Conservation (phyloP, 2,329 filamentous ascomycete species). For the Ploettnerulaceae sp. region DNA sequence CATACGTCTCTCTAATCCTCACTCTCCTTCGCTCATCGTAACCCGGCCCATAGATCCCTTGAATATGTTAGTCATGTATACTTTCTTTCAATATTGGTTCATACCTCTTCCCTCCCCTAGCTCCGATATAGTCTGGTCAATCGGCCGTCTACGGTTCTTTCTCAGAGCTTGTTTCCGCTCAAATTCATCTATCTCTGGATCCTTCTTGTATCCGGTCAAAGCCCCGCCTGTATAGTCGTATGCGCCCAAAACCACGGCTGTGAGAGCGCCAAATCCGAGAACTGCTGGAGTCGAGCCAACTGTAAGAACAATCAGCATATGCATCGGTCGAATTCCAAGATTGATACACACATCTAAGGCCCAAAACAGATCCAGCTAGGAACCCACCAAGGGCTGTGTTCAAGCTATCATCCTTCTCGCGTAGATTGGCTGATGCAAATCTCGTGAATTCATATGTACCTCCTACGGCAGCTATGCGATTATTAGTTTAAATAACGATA, state of each 20-base stretch:
- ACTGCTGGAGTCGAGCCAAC: slow-evolving; percentile 59
- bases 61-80: slow-evolving; percentile 10
- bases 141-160: slow-evolving; percentile 56
- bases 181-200: slow-evolving; percentile 55
- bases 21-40: slow-evolving; percentile 64
- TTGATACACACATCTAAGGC: slow-evolving; percentile 50
- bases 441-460: slow-evolving; percentile 62
- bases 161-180: slow-evolving; percentile 57
- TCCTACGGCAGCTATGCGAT: slow-evolving; percentile 56
- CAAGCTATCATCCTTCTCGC: slow-evolving; percentile 61
- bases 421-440: slow-evolving; percentile 62
- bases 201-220: slow-evolving; percentile 46
- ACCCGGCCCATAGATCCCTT: slow-evolving; percentile 62
- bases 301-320: slow-evolving; percentile 32
- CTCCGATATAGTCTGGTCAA: slow-evolving; percentile 61
- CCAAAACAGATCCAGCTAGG: slow-evolving; percentile 56
- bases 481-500: not conserved
- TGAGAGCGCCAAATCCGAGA: slow-evolving; percentile 56
- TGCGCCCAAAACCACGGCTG: slow-evolving; percentile 51
- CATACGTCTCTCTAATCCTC: slow-evolving; percentile 64
- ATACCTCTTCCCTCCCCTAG: slow-evolving; percentile 68
- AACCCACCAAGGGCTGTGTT: slow-evolving; percentile 63
- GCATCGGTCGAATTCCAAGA: not conserved
- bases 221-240: slow-evolving; percentile 61
- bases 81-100: slow-evolving; percentile 20